Percentiles rank a stretch among this genome's conserved stretches.
Conservation (phyloP, 768 basidiomycete genomes). For the Leccinellum rugosiceps region DNA sequence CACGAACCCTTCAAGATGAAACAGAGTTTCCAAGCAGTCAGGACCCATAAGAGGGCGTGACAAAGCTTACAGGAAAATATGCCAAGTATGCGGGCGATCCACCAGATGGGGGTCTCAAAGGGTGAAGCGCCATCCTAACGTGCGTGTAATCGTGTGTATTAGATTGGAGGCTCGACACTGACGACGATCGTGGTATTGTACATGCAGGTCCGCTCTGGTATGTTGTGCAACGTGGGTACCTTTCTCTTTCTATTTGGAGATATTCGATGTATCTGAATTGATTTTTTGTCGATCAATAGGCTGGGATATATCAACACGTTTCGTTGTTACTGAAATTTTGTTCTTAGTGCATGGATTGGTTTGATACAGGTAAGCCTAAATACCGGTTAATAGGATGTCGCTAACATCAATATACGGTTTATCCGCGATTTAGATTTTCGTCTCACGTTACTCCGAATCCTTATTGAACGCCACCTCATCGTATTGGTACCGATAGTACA, state of each 20-base stretch:
- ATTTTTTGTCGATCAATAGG: slow-evolving; percentile 23
- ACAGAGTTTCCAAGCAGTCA: background rate
- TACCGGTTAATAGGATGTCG: background rate
- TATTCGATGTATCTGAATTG: background rate
- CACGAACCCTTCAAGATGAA: slow-evolving; percentile 7
- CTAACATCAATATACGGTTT: background rate
- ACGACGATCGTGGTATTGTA: background rate
- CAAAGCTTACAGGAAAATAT: slow-evolving; percentile 8
- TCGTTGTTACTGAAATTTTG: background rate
- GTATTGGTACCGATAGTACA: no score
- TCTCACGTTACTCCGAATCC: background rate
- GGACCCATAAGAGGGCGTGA: slow-evolving; percentile 4
- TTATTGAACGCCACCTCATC: background rate
- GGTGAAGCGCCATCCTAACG: slow-evolving; percentile 30
- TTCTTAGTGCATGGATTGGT: slow-evolving; percentile 71
- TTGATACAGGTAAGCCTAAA: slow-evolving; percentile 54
- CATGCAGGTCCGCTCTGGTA: slow-evolving; percentile 19
- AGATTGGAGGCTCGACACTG: background rate
- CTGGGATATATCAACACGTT: slow-evolving; percentile 67
- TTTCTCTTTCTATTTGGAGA: background rate
- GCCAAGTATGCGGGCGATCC: slow-evolving; percentile 19
- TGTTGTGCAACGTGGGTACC: slow-evolving; percentile 41
- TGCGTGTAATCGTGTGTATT: slow-evolving; percentile 3
- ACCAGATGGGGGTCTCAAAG: slow-evolving; percentile 32
- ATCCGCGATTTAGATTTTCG: background rate